These are phyloP conservation scores for Mrakia hoshinonis DNA, from an alignment of 768 basidiomycete species.

Conservation along the genomic window DNA sequence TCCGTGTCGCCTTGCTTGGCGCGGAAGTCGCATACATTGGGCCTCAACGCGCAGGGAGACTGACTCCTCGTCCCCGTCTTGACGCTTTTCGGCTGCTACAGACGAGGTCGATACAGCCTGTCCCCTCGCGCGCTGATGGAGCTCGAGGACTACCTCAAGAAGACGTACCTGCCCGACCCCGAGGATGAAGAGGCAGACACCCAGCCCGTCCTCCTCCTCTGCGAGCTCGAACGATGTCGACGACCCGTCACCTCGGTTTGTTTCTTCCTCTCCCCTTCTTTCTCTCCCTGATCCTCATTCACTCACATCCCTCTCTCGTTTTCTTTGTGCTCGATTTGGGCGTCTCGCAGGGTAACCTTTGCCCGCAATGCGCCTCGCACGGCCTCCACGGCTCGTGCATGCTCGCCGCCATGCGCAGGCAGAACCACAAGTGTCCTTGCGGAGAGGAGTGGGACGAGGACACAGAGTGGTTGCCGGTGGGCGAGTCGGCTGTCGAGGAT, in stretches of 20 bases:
- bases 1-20: neutral
- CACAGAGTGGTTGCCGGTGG: neutral
- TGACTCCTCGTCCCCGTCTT: neutral
- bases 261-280: neutral
- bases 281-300: neutral
- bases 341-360: neutral
- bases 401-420: neutral
- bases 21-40: neutral
- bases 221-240: neutral
- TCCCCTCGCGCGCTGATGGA: conserved; percentile 67
- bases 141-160: conserved; percentile 62
- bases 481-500: neutral
- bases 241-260: neutral
- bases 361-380: neutral
- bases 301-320: neutral
- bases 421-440: neutral
- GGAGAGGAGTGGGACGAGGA: neutral
- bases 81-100: neutral
- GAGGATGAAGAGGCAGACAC: neutral
- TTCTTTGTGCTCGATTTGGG: neutral
- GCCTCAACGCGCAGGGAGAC: neutral
- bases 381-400: conserved; percentile 11
- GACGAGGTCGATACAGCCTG: conserved; percentile 61
- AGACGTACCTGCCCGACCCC: conserved; percentile 61
- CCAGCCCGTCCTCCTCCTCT: neutral